These are phyloP conservation scores for Gossypium raimondii DNA, from an alignment of 345 rosid species.

Conservation along the genomic window DNA sequence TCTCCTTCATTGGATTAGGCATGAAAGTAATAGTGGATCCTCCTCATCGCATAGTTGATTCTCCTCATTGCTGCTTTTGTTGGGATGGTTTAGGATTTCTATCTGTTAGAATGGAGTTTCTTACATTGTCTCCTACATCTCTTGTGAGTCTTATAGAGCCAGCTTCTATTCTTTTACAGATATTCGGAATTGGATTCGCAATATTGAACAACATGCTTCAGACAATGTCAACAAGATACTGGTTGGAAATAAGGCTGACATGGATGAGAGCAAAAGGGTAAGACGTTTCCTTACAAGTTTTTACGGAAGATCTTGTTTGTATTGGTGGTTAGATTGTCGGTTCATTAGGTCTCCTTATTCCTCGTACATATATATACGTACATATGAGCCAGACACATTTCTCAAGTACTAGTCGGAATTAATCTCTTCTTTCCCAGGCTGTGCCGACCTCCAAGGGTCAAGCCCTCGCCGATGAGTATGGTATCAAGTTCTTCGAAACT, in stretches of 20 bases:
- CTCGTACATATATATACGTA: background rate
- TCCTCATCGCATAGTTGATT: constrained; percentile 5
- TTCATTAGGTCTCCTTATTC: background rate
- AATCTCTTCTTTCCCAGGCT: constrained; percentile 37
- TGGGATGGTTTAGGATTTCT: constrained; percentile 12
- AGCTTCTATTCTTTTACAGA: constrained; percentile 40
- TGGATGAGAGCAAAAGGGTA: constrained; percentile 99
- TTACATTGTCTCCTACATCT: constrained; percentile 3
- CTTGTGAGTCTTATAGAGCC: constrained; percentile 12
- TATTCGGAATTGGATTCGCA: constrained; percentile 97
- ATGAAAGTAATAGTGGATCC: constrained; percentile 3
- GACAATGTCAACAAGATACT: constrained; percentile 91
- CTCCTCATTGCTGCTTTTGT: constrained; percentile 1
- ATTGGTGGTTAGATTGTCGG: constrained; percentile 11
- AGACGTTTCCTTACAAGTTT: background rate
- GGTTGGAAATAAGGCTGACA: constrained; percentile 99
- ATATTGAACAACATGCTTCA: constrained; percentile 94
- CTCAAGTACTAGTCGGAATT: background rate
- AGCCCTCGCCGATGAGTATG: constrained; percentile 82
- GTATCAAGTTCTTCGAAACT: constrained; percentile 77
- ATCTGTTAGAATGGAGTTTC: constrained; percentile 9
- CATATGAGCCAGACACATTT: background rate
- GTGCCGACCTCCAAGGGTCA: constrained; percentile 73
- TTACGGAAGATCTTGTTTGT: constrained; percentile 1
- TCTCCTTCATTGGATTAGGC: background rate